Base-by-base conservation (phyloP, 257 asterid species). In the Lycium barbarum region DNA sequence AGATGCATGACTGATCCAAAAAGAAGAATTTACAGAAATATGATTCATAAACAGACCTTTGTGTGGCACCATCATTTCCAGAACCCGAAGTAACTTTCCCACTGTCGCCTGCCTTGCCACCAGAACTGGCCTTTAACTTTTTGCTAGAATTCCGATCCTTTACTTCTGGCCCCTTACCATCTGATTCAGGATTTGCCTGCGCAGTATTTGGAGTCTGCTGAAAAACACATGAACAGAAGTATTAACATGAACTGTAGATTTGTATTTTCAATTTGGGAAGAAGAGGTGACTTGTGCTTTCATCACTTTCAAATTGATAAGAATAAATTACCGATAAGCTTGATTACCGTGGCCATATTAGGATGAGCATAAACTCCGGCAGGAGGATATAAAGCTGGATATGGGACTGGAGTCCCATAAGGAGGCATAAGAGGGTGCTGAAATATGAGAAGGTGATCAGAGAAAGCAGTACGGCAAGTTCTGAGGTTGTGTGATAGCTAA, bases 341-440 rank as follows among this genome's bases (percentile, higher is more conserved):
- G 55, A 84, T 89, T 92, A 96, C 99, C 98, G 20, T 84, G 76
- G 93, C 89, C 92, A 95, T 91, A 85, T 87, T 92, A 81, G 99
- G 99, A 92, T 96, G 99, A 83, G 98, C 93, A 87, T 95, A 95
- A 86, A 93, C 94, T 85, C 95, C 98, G 49, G 94, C 95, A 51
- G 97, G 97, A 89, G 98, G 96, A 91, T 93, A 96, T 26, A 96
- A 57, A 86, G 98, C 94, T 83, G 97, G 98, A 88, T 94, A 96
- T 26, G 99, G 98, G 89, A 96, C 96, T 70, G 99, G 97, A 84
- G 98, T 95, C 85, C 99, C 99, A 87, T 95, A 96, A 84, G 98
- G 98, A 74, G 98, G 90, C 97, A 96, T 95, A 89, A 95, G 68
- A 84, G 99, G 98, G 88, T 95, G 99, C 98, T 96, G 95, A 84